phyloP scores from a whole-genome alignment of 345 rosid species.

The Eucalyptus erythrocorys region DNA sequence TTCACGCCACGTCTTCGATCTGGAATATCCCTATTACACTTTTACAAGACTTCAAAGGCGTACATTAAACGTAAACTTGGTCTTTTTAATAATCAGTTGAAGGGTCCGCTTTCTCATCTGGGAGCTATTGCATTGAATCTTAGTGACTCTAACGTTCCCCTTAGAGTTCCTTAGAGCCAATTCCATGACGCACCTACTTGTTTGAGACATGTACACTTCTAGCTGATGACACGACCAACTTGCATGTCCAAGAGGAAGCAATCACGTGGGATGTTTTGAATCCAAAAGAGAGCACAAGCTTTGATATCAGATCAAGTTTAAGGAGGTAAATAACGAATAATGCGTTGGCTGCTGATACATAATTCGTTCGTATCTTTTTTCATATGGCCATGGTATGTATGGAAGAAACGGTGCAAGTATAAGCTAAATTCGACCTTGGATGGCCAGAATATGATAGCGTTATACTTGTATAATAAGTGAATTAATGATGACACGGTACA shows the following conservation, averaged over 20 bases:
- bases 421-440: background rate
- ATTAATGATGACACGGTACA: background rate
- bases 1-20: background rate
- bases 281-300: background rate
- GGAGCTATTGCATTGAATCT: background rate
- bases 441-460: background rate
- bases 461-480: background rate
- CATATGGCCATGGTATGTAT: background rate
- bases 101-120: background rate
- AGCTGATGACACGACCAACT: background rate
- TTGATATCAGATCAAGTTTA: background rate
- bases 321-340: background rate
- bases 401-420: background rate
- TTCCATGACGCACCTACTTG: background rate
- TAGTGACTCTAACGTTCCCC: background rate
- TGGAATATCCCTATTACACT: background rate
- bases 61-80: background rate
- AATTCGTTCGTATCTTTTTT: background rate
- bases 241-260: background rate
- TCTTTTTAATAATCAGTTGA: background rate
- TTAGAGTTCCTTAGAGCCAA: background rate
- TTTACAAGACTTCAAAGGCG: background rate
- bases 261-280: background rate
- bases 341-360: background rate
- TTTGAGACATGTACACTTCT: background rate